Percentiles rank a stretch among this genome's conserved stretches.
phyloP scores from a whole-genome alignment of 2,329 filamentous ascomycete genomes.

The Westerdykella sp. region DNA sequence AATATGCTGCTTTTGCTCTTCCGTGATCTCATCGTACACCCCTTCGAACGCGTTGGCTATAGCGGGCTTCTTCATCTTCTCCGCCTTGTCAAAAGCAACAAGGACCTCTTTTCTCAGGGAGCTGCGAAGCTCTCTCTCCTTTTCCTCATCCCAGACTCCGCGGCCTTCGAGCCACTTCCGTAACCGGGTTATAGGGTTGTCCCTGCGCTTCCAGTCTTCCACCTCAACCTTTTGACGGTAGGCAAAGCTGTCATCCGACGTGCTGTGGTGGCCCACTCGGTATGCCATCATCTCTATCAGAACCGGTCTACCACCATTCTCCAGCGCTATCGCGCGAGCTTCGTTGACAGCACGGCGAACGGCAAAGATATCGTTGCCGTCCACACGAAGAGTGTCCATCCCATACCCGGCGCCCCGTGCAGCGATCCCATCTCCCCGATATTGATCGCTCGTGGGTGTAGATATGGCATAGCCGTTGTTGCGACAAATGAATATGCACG shows the following conservation, averaged over 20 bases:
- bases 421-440: conserved; percentile 85
- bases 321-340: conserved; percentile 71
- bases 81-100: conserved; percentile 75
- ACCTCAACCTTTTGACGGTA: conserved; percentile 92
- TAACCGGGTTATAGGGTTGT: conserved; percentile 79
- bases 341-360: conserved; percentile 72
- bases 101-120: conserved; percentile 67
- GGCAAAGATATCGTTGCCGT: conserved; percentile 92
- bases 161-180: conserved; percentile 86
- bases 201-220: conserved; percentile 84
- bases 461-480: conserved; percentile 93
- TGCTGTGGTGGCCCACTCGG: conserved; percentile 95
- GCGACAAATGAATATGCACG: conserved; percentile 81
- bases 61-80: conserved; percentile 72
- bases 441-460: conserved; percentile 84
- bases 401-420: conserved; percentile 82
- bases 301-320: conserved; percentile 73
- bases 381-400: conserved; percentile 87
- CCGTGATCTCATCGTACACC: conserved; percentile 81
- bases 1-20: conserved; percentile 72
- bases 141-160: conserved; percentile 75
- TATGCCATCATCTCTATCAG: conserved; percentile 96
- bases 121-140: conserved; percentile 67
- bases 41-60: conserved; percentile 73
- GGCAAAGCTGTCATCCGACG: conserved; percentile 92